A percentile compares a stretch with the other conserved stretches of the same genome.
Evolutionary conservation across 176 grass and related monocot genomes (phyloP).

Genomic region (Oryza coarctata): DNA sequence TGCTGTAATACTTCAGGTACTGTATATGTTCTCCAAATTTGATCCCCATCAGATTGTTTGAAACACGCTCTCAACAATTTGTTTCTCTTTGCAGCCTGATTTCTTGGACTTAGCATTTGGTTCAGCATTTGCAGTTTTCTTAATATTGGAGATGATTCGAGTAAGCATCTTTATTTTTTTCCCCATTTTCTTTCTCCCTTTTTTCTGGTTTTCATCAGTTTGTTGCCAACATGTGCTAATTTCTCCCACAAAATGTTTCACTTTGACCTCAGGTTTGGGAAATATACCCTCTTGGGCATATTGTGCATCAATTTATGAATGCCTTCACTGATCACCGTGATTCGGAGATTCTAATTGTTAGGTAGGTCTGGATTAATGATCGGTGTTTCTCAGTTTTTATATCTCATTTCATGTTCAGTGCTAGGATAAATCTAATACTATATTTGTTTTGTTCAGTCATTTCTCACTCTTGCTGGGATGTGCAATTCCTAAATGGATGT

Average conservation of each 20-base stretch:
- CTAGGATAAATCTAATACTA: constrained; percentile 10
- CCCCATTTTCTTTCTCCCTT: background rate
- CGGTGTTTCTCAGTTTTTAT: constrained; percentile 10
- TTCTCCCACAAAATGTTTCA: constrained; percentile 26
- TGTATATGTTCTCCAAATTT: background rate
- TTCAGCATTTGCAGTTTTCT: constrained; percentile 90
- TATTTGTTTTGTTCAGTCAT: constrained; percentile 56
- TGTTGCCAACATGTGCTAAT: constrained; percentile 1
- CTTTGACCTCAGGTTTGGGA: constrained; percentile 63
- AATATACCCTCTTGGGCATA: constrained; percentile 74
- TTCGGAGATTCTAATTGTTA: constrained; percentile 95
- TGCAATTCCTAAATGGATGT: constrained; percentile 98
- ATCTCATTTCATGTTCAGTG: background rate
- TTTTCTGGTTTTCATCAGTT: constrained; percentile 17
- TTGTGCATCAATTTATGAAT: constrained; percentile 95
- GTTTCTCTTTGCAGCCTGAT: constrained; percentile 63
- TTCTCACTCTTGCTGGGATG: constrained; percentile 93
- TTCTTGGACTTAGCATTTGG: constrained; percentile 99
- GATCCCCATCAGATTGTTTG: constrained; percentile 3
- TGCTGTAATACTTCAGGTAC: constrained; percentile 89
- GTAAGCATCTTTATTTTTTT: constrained; percentile 39
- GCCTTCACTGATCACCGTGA: constrained; percentile 98
- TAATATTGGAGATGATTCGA: constrained; percentile 91
- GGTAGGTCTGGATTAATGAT: constrained; percentile 35
- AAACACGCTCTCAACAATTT: constrained; percentile 21